phyloP scores from a whole-genome alignment of 257 asterid species.

The Handroanthus guayacan region DNA sequence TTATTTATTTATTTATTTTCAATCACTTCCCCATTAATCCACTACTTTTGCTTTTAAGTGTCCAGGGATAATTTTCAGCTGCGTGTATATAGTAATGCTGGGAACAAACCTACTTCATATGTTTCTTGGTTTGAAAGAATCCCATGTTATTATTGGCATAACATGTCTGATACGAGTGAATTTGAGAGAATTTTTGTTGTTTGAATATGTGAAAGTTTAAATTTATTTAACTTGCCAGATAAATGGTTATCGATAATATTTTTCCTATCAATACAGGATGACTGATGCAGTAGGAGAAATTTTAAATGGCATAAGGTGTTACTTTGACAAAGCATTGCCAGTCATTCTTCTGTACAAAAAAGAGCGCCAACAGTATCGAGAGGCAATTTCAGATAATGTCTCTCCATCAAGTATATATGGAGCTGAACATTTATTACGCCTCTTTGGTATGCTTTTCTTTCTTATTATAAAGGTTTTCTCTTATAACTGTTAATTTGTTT shows the following conservation, averaged over 20 bases:
- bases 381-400: constrained; percentile 59
- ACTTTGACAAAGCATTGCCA: constrained; percentile 88
- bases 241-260: constrained; percentile 23
- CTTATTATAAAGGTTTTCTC: neutral
- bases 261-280: constrained; percentile 58
- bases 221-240: neutral
- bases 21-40: neutral
- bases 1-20: neutral
- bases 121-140: neutral
- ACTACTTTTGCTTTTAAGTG: neutral
- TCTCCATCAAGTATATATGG: constrained; percentile 91
- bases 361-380: constrained; percentile 88
- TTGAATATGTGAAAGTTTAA: neutral
- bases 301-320: constrained; percentile 79
- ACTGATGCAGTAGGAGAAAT: constrained; percentile 77
- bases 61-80: neutral
- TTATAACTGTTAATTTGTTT: neutral
- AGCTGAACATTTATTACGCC: constrained; percentile 95
- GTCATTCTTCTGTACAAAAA: constrained; percentile 78
- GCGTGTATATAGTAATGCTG: neutral
- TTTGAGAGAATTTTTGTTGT: constrained; percentile 6
- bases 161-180: neutral
- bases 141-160: neutral
- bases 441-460: constrained; percentile 70
- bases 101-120: constrained; percentile 9